Percentiles rank a stretch among this genome's conserved stretches.
Evolutionary conservation across 768 basidiomycete genomes (phyloP).

Genomic region (Tricholoma terreum): DNA sequence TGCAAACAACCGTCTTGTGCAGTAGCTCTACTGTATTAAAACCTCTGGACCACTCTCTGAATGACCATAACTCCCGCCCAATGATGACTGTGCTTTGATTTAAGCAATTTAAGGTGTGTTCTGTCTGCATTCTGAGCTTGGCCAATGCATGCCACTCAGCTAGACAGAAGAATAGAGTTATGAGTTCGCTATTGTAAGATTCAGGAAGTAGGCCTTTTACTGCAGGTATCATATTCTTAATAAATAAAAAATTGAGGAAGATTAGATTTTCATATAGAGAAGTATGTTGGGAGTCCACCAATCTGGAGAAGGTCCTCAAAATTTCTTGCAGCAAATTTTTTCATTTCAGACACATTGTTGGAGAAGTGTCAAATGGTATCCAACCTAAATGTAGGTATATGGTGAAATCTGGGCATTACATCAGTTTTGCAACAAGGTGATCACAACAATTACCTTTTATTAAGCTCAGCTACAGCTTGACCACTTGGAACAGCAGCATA

Average conservation of each 20-base stretch:
- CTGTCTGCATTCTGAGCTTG: too few species aligned
- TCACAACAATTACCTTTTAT: slow-evolving; percentile 1
- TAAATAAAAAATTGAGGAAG: too few species aligned
- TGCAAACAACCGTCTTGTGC: too few species aligned
- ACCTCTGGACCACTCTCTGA: background rate
- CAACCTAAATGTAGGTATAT: too few species aligned
- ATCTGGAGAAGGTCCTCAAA: background rate
- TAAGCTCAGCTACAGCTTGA: slow-evolving; percentile 2
- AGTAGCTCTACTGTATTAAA: background rate
- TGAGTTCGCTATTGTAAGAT: too few species aligned
- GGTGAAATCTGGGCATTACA: background rate
- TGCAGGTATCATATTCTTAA: background rate
- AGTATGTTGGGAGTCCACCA: background rate
- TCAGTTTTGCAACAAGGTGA: background rate
- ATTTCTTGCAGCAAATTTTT: too few species aligned
- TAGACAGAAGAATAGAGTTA: too few species aligned
- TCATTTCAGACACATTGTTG: too few species aligned
- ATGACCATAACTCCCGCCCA: background rate
- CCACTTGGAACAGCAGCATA: too few species aligned
- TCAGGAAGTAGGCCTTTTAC: too few species aligned
- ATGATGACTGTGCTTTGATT: background rate
- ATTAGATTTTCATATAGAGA: background rate
- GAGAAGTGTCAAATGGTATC: too few species aligned
- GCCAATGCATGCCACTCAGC: too few species aligned
- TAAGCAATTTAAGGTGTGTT: background rate